Percentiles rank a stretch among this genome's conserved stretches.
phyloP scores from a whole-genome alignment of 768 basidiomycete genomes.

The Tricholoma sp. region DNA sequence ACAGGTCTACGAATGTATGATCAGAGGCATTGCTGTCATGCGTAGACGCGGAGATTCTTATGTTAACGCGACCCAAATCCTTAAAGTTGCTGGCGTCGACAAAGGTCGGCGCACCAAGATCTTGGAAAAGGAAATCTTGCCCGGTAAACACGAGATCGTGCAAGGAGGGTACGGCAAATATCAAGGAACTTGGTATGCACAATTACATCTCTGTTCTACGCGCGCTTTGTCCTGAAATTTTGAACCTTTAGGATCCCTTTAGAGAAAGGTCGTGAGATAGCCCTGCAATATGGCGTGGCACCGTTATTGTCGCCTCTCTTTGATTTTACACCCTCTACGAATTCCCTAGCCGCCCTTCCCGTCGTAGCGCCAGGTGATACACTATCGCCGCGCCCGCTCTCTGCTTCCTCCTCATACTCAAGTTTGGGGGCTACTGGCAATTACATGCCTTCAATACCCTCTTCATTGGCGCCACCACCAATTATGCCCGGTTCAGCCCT shows the following conservation, averaged over 20 bases:
- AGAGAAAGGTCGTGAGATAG: constrained; percentile 89
- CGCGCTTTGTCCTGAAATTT: not conserved
- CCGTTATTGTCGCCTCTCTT: constrained; percentile 86
- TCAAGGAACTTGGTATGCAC: constrained; percentile 91
- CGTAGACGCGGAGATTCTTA: constrained; percentile 89
- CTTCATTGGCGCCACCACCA: constrained; percentile 68
- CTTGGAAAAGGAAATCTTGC: constrained; percentile 92
- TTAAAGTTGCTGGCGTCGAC: constrained; percentile 97
- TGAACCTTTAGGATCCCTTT: constrained; percentile 78
- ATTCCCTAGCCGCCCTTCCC: constrained; percentile 65
- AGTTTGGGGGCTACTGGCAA: constrained; percentile 41
- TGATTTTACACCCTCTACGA: constrained; percentile 81
- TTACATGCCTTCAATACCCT: constrained; percentile 42
- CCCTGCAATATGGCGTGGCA: constrained; percentile 86
- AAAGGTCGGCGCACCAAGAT: constrained; percentile 97
- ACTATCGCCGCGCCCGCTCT: constrained; percentile 58
- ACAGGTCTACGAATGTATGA: constrained; percentile 97
- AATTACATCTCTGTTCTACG: not conserved
- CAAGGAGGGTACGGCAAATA: constrained; percentile 99
- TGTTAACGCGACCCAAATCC: constrained; percentile 98
- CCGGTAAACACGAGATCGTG: constrained; percentile 95
- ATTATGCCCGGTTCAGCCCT: constrained; percentile 87
- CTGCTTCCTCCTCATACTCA: constrained; percentile 65
- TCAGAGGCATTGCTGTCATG: constrained; percentile 98
- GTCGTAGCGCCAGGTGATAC: constrained; percentile 41